Evolutionary conservation across 2,329 filamentous ascomycete genomes (phyloP).

Genomic region (Aspergillus pseudonomiae): DNA sequence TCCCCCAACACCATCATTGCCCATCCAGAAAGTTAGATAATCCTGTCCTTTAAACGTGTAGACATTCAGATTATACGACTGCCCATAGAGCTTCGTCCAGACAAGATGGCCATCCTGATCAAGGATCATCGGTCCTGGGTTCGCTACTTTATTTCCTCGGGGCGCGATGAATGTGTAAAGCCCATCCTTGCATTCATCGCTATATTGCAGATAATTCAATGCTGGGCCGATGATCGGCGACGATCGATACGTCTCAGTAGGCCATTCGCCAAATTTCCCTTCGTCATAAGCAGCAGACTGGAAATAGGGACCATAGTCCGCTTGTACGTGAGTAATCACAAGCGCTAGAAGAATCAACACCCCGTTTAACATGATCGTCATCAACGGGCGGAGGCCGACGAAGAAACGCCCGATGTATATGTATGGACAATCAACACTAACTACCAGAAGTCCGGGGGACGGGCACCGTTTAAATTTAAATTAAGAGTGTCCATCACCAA

Average conservation of each 20-base stretch:
- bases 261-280: constrained; percentile 29
- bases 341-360: not conserved
- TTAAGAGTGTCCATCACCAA: not conserved
- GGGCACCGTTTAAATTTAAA: not conserved
- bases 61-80: constrained; percentile 52
- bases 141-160: constrained; percentile 34
- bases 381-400: not conserved
- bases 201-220: constrained; percentile 29
- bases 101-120: constrained; percentile 49
- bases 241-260: constrained; percentile 30
- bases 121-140: constrained; percentile 49
- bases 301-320: constrained; percentile 19
- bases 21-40: constrained; percentile 56
- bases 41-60: constrained; percentile 48
- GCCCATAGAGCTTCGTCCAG: constrained; percentile 46
- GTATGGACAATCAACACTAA: not conserved
- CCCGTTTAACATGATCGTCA: not conserved
- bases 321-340: not conserved
- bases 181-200: constrained; percentile 41
- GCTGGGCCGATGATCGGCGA: constrained; percentile 26
- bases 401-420: not conserved
- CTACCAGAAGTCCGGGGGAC: not conserved
- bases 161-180: constrained; percentile 47
- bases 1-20: constrained; percentile 48
- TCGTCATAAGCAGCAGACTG: constrained; percentile 22